Evolutionary conservation across 495 filamentous ascomycete species (phyloP).

Genomic region (Daldinia grandis): DNA sequence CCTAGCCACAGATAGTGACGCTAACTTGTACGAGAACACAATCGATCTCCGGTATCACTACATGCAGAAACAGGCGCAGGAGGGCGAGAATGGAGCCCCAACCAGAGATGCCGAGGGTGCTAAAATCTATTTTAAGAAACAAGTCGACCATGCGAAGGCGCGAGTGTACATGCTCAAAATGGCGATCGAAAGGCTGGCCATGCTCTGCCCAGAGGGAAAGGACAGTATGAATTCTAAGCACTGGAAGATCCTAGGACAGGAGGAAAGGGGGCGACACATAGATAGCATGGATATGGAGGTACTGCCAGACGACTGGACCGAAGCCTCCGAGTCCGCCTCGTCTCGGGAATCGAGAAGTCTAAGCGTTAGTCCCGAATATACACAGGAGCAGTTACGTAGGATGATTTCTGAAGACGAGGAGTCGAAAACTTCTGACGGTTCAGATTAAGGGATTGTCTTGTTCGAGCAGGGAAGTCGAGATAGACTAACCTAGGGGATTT

Average conservation of each 20-base stretch:
- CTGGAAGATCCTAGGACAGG: conserved; percentile 8
- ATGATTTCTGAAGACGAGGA: background rate
- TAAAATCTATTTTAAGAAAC: background rate
- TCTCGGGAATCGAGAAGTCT: background rate
- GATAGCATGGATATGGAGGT: background rate
- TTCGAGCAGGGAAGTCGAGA: background rate
- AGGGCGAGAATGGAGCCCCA: background rate
- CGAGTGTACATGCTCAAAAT: conserved; percentile 13
- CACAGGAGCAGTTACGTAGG: background rate
- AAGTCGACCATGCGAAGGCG: background rate
- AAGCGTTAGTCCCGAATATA: background rate
- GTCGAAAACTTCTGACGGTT: background rate
- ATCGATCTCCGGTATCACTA: conserved; percentile 26
- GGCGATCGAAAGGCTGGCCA: conserved; percentile 12
- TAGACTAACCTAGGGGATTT: background rate
- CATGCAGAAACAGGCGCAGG: conserved; percentile 20
- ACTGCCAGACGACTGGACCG: background rate
- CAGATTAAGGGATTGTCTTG: background rate
- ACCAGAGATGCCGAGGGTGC: conserved; percentile 11
- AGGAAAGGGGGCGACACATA: background rate
- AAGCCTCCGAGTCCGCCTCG: background rate
- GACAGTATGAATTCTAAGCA: background rate
- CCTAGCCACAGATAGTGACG: conserved; percentile 31
- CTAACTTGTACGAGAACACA: conserved; percentile 21
- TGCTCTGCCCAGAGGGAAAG: conserved; percentile 1